phyloP scores from a whole-genome alignment of 768 basidiomycete species.

The Tylopilus sp. region DNA sequence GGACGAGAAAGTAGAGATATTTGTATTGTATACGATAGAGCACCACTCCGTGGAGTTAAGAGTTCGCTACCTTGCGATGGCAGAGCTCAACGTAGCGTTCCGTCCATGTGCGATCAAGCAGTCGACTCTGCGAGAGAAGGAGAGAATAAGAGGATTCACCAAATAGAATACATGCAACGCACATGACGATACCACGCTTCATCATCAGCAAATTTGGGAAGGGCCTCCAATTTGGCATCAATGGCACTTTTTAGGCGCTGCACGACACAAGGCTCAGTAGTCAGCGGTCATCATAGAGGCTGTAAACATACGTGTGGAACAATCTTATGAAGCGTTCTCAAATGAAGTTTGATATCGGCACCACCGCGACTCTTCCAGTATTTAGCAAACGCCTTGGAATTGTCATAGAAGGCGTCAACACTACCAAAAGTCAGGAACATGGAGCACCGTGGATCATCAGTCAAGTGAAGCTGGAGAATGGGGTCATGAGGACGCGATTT shows the following conservation, averaged over 20 bases:
- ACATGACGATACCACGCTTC: slow-evolving; percentile 36
- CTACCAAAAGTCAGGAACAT: slow-evolving; percentile 7
- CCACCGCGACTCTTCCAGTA: slow-evolving; percentile 33
- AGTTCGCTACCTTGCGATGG: slow-evolving; percentile 1
- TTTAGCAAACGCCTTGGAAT: slow-evolving; percentile 33
- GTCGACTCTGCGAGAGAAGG: slow-evolving; percentile 10
- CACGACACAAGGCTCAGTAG: background rate
- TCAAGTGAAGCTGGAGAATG: slow-evolving; percentile 7
- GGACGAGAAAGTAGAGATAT: background rate
- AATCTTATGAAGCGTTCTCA: slow-evolving; percentile 31
- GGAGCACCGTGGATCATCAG: background rate
- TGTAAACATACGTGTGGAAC: slow-evolving; percentile 35
- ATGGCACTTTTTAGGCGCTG: slow-evolving; percentile 36
- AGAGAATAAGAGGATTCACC: background rate
- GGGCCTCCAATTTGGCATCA: slow-evolving; percentile 20
- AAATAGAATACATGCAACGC: background rate
- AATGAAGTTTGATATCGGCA: slow-evolving; percentile 17
- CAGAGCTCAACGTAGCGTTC: slow-evolving; percentile 27
- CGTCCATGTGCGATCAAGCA: slow-evolving; percentile 22
- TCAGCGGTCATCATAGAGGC: background rate
- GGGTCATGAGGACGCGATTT: background rate
- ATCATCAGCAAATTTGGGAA: slow-evolving; percentile 34
- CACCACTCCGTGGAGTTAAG: background rate
- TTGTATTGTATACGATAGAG: slow-evolving; percentile 1
- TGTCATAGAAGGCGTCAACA: slow-evolving; percentile 33